These are phyloP conservation scores for Cyclotella choctawhatcheeana DNA, from an alignment of 108 stramenopile genomes.

Conservation along the genomic window DNA sequence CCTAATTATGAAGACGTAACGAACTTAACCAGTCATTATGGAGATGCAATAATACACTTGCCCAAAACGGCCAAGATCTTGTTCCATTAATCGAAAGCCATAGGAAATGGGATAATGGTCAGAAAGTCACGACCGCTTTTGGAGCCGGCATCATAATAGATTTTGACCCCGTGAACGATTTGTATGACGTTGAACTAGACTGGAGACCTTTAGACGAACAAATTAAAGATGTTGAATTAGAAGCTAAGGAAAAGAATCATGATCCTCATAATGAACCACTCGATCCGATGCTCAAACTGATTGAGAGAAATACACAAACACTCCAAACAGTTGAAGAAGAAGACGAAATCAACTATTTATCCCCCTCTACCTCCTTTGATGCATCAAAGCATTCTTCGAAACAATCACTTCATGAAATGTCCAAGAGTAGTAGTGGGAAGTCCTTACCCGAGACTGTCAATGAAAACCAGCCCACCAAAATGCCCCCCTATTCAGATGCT, in stretches of 20 bases:
- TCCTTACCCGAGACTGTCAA: constrained; percentile 8
- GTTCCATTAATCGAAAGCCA: constrained; percentile 71
- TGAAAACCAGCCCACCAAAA: constrained; percentile 16
- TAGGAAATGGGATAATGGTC: constrained; percentile 69
- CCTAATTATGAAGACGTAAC: constrained; percentile 35
- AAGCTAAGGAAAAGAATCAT: constrained; percentile 51
- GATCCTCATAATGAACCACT: constrained; percentile 19
- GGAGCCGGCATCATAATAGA: constrained; percentile 71
- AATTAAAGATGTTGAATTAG: constrained; percentile 57
- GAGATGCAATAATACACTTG: constrained; percentile 71
- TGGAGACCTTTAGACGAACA: constrained; percentile 87
- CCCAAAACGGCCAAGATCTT: constrained; percentile 40
- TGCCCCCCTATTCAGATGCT: constrained; percentile 4
- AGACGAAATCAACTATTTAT: constrained; percentile 50
- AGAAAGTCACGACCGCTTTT: constrained; percentile 84
- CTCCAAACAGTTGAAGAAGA: constrained; percentile 83
- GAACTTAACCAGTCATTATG: constrained; percentile 89
- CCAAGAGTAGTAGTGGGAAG: constrained; percentile 12
- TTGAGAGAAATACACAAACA: constrained; percentile 27
- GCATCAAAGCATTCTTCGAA: constrained; percentile 45
- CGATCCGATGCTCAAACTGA: constrained; percentile 35
- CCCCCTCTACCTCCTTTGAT: constrained; percentile 48
- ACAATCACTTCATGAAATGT: constrained; percentile 29
- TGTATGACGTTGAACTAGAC: constrained; percentile 87
- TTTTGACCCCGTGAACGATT: constrained; percentile 76